Conservation (phyloP, 2,329 filamentous ascomycete genomes). For the Arthrobotrys conoides region DNA sequence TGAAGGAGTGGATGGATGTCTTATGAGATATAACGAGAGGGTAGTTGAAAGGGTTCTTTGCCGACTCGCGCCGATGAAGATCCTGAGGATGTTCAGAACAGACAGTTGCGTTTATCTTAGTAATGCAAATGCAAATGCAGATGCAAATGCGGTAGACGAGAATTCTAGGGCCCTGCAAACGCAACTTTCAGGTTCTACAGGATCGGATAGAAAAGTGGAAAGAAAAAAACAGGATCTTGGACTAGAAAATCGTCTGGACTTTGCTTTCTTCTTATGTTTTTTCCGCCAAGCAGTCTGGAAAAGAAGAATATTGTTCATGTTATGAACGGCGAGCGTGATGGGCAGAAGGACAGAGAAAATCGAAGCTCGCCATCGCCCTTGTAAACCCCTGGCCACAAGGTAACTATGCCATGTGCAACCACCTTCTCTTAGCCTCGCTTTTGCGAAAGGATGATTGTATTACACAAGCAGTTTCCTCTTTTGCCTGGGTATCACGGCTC, state of each 20-base stretch:
- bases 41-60: too few relatives aligned
- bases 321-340: slow-evolving; percentile 36
- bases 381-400: slow-evolving; percentile 30
- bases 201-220: neutral
- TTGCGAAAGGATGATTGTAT: slow-evolving; percentile 43
- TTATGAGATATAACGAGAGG: slow-evolving; percentile 8
- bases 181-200: neutral
- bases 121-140: slow-evolving; percentile 18
- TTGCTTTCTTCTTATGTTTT: slow-evolving; percentile 15
- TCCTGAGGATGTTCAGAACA: slow-evolving; percentile 1
- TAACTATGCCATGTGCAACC: slow-evolving; percentile 56
- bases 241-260: neutral
- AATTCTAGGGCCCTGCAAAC: neutral
- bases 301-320: neutral
- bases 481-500: neutral
- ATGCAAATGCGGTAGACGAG: neutral
- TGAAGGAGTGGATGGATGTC: neutral
- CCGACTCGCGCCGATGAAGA: neutral
- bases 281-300: neutral
- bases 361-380: slow-evolving; percentile 58
- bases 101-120: neutral
- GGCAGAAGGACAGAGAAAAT: slow-evolving; percentile 5
- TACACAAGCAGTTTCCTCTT: slow-evolving; percentile 42
- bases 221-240: neutral
- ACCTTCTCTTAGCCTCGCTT: slow-evolving; percentile 52